Evolutionary conservation across 2,329 filamentous ascomycete species (phyloP).

Genomic region (Apiospora saccharicola): DNA sequence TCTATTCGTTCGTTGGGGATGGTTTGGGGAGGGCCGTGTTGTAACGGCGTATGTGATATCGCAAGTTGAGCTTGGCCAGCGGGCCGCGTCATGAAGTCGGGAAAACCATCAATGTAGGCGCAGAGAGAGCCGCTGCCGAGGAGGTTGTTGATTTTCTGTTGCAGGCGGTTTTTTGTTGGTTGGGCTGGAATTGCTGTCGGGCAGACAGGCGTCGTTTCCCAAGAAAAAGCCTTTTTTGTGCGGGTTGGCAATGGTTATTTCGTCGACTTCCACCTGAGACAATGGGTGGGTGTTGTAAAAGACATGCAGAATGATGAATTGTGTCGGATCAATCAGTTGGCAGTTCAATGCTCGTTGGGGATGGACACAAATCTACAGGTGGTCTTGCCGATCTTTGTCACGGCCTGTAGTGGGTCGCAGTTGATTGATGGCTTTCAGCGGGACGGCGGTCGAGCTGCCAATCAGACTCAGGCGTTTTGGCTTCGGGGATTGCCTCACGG

Average conservation of each 20-base stretch:
- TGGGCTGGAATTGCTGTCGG: neutral
- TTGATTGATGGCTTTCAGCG: neutral
- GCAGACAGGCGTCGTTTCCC: neutral
- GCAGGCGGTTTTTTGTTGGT: neutral
- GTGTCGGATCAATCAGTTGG: neutral
- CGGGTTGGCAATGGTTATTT: neutral
- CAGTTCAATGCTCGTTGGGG: neutral
- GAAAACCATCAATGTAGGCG: constrained; percentile 3
- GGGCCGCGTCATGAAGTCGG: constrained; percentile 19
- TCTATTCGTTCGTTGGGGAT: neutral
- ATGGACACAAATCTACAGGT: neutral
- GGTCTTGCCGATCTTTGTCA: neutral
- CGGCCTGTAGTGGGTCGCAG: neutral
- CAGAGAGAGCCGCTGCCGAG: neutral
- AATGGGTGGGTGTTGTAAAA: neutral
- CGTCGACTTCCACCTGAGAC: neutral
- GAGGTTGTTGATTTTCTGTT: neutral
- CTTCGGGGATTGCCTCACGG: neutral
- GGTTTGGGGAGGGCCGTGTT: neutral
- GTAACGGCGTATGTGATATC: neutral
- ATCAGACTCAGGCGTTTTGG: neutral
- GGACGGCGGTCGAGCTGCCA: neutral
- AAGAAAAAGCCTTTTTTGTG: neutral
- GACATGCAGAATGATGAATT: constrained; percentile 5
- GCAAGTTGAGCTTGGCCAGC: constrained; percentile 16